Evolutionary conservation across 352 stramenopile genomes (phyloP).

Genomic region (Globisporangium viniferum): DNA sequence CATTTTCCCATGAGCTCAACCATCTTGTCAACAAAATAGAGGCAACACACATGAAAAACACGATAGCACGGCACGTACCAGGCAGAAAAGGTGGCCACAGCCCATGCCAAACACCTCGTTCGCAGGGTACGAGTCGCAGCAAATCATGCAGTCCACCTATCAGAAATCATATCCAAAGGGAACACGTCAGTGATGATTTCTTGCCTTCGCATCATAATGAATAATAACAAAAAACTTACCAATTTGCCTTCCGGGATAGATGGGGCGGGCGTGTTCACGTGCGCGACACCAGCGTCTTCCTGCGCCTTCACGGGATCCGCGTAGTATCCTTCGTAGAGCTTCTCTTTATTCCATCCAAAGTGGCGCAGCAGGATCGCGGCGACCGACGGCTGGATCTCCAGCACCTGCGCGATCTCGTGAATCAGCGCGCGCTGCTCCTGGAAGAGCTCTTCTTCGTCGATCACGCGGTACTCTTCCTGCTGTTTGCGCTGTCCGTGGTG

Average conservation of each 20-base stretch:
- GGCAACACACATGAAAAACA: background rate
- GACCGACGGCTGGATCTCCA: constrained; percentile 62
- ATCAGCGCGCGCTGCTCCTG: constrained; percentile 62
- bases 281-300: constrained; percentile 58
- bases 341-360: constrained; percentile 90
- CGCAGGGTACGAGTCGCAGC: constrained; percentile 87
- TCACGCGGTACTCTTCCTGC: constrained; percentile 73
- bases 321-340: constrained; percentile 87
- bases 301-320: constrained; percentile 53
- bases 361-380: constrained; percentile 79
- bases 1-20: background rate
- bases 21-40: background rate
- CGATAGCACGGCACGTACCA: constrained; percentile 55
- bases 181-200: background rate
- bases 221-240: constrained; percentile 27
- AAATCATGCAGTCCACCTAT: constrained; percentile 91
- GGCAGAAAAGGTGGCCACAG: constrained; percentile 97
- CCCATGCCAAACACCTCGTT: constrained; percentile 89
- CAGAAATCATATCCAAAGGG: background rate
- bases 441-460: constrained; percentile 80
- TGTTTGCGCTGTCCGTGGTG: constrained; percentile 21
- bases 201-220: background rate
- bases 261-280: constrained; percentile 35
- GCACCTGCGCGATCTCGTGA: constrained; percentile 67
- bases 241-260: constrained; percentile 32